Conservation (phyloP, 140 eudicot species). For the Erigeron philadelphicus region DNA sequence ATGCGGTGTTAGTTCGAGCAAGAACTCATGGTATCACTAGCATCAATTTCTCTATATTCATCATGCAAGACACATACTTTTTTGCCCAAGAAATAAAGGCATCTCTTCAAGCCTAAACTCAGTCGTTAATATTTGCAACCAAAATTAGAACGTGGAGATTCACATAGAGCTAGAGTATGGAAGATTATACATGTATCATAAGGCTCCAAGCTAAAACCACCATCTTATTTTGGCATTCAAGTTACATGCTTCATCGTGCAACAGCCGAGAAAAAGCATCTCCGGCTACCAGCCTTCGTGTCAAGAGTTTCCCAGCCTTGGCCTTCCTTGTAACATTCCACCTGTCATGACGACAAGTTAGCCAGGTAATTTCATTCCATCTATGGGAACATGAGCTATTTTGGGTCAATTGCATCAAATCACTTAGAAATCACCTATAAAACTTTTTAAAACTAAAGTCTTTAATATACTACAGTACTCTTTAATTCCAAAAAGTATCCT, state of each 20-base stretch:
- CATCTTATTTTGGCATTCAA: background rate
- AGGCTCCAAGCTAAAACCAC: background rate
- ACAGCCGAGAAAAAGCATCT: conserved; percentile 70
- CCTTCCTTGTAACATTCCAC: conserved; percentile 77
- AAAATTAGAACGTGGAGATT: conserved; percentile 12
- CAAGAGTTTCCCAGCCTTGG: conserved; percentile 50
- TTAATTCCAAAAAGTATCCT: background rate
- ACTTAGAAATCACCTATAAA: background rate
- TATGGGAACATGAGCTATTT: background rate
- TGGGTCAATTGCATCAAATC: background rate
- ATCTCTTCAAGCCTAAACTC: too few relatives aligned
- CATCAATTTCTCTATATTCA: too few relatives aligned
- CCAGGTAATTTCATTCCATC: background rate
- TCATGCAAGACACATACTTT: too few relatives aligned
- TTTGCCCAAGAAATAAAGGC: too few relatives aligned
- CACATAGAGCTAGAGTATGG: background rate
- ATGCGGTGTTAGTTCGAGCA: too few relatives aligned
- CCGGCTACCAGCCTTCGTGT: conserved; percentile 42
- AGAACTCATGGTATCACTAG: too few relatives aligned
- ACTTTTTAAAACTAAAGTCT: background rate
- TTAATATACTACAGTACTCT: too few relatives aligned
- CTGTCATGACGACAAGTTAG: conserved; percentile 30
- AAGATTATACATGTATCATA: background rate
- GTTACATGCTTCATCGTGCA: conserved; percentile 23
- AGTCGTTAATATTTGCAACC: background rate